Evolutionary conservation across 179 eudicot species (phyloP), one percentile per base, ranked within the genome.

Genomic region (Pouteria campechiana): DNA sequence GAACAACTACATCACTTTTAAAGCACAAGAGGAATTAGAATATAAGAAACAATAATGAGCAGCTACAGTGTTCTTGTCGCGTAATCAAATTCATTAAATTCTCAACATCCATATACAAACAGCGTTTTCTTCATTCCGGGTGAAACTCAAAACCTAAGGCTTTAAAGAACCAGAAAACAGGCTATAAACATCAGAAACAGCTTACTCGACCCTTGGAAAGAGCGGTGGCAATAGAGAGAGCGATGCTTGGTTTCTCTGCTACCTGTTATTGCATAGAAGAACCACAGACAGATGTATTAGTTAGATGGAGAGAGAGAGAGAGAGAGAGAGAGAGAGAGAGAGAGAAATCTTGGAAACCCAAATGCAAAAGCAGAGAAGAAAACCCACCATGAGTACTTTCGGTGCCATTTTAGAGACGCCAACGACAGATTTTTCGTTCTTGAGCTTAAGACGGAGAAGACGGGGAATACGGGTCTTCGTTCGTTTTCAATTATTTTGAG

Each of bases 241-340:
- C 93, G 4, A 88, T 88, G 48, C 97, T 84, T 1, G 97, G 97
- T 50, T 88, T 88, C 69, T 88, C 97, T 28, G 95, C 97, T 16
- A 84, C 97, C 97, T 88, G 54, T 25, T 32, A 8, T 48, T 13
- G 14, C 39, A 43, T n/a, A n/a, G n/a, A 19, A 15, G 7, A 4
- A 21, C 1, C 9, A 20, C 39, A 45, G 7, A 17, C 14, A 37
- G 5, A 25, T 16, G n/a, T 13, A 6, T 1, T 11, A 32, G 28
- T 11, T 38, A 24, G n/a, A 11, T 21, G 15, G 9, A 17, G n/a
- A 9, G 3, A 27, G 34, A 17, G 6, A 28, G 10, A 12, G 4
- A 17, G 9, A n/a, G 5, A 3, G 24, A 34, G 28, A 11, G 16
- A 20, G 13, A 49, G 10, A 2, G 12, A 39, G 6, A 13, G 7